Conservation (phyloP, 345 rosid species). For the Syzygium aqueum region DNA sequence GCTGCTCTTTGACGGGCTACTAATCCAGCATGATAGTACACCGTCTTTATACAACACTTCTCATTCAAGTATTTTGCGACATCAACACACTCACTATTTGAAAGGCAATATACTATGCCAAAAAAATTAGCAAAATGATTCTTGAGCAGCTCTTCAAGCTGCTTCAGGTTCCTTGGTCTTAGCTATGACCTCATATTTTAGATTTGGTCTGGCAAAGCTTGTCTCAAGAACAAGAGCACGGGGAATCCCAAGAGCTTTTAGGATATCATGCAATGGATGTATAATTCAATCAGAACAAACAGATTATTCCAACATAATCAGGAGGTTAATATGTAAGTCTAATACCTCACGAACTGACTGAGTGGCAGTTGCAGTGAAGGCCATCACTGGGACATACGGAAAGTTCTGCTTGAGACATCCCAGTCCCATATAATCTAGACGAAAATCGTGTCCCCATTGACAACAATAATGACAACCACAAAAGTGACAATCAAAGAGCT, state of each 20-base stretch:
- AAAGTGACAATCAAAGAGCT: too few relatives aligned
- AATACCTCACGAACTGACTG: conserved; percentile 21
- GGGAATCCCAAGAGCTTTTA: conserved; percentile 61
- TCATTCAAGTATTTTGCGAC: conserved; percentile 61
- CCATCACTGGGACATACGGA: conserved; percentile 64
- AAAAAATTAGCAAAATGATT: conserved; percentile 39
- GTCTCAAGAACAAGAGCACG: conserved; percentile 70
- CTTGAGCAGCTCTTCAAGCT: conserved; percentile 60
- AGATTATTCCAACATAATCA: too few relatives aligned
- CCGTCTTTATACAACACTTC: conserved; percentile 64
- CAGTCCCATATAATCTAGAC: conserved; percentile 71
- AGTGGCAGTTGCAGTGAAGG: conserved; percentile 87
- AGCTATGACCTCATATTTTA: conserved; percentile 71
- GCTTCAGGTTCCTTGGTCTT: conserved; percentile 72
- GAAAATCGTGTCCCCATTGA: conserved; percentile 69
- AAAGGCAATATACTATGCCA: conserved; percentile 85
- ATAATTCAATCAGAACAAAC: too few relatives aligned
- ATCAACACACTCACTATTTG: conserved; percentile 80
- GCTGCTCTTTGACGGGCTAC: conserved; percentile 54
- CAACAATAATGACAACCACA: conserved; percentile 18
- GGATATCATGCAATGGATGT: conserved; percentile 43
- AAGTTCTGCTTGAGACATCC: conserved; percentile 80
- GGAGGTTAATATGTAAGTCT: too few relatives aligned
- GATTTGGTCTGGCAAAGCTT: conserved; percentile 85
- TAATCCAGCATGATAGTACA: conserved; percentile 66